These are phyloP conservation scores for Solanum dulcamara DNA, from an alignment of 257 asterid genomes.

Conservation along the genomic window DNA sequence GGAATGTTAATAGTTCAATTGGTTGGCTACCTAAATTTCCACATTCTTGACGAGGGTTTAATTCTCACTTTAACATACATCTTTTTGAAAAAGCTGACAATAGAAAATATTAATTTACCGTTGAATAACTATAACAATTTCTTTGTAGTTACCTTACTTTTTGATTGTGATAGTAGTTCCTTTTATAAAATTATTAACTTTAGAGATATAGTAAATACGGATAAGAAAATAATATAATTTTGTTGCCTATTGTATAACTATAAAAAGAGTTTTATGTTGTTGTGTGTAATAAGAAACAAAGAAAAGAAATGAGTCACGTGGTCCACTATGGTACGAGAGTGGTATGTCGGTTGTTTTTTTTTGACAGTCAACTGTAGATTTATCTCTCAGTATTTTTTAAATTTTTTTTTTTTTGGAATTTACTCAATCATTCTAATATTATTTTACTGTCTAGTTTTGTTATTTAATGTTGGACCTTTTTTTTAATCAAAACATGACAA, in stretches of 20 bases:
- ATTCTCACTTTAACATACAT: no score
- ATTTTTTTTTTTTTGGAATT: not conserved
- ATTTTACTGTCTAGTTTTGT: not conserved
- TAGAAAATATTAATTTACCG: no score
- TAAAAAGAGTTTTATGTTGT: not conserved
- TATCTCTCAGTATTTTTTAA: not conserved
- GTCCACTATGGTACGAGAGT: not conserved
- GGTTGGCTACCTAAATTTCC: no score
- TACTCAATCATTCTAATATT: not conserved
- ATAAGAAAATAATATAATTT: not conserved
- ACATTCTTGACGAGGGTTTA: no score
- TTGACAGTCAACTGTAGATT: not conserved
- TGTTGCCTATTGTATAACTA: not conserved
- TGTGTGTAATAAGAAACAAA: not conserved
- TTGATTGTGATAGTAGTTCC: no score
- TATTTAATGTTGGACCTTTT: not conserved
- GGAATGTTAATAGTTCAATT: no score
- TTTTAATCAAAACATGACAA: not conserved
- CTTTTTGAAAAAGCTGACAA: no score
- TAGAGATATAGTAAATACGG: no score
- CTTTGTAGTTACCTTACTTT: no score
- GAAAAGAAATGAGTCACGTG: not conserved
- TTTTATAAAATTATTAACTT: no score
- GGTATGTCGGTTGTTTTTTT: not conserved
- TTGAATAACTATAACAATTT: no score